A percentile compares a stretch with the other conserved stretches of the same genome.
Conservation (phyloP, 2,329 filamentous ascomycete genomes). For the Phaeosphaeria sp. region DNA sequence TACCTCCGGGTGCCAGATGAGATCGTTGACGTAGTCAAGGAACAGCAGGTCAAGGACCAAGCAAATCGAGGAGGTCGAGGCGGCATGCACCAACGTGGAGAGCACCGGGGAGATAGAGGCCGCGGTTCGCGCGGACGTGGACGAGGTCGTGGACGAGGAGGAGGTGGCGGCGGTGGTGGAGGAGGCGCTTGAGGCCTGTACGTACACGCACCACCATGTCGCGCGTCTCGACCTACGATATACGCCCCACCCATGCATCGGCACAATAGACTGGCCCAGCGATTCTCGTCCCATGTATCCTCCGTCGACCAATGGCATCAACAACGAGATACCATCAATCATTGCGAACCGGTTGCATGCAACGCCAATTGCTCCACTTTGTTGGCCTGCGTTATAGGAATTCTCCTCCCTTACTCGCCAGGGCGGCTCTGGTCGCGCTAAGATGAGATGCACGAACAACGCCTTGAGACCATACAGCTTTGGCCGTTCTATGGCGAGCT, state of each 20-base stretch:
- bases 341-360: neutral
- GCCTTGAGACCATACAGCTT: neutral
- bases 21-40: conserved; percentile 92
- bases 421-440: neutral
- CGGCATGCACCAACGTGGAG: conserved; percentile 62
- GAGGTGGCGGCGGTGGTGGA: conserved; percentile 62
- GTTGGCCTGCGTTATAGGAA: neutral
- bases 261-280: neutral
- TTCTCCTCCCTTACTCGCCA: neutral
- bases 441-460: neutral
- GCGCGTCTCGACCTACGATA: neutral
- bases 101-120: conserved; percentile 60
- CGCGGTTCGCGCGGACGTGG: conserved; percentile 63
- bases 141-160: conserved; percentile 60
- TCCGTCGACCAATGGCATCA: neutral
- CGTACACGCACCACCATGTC: neutral
- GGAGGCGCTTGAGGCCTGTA: conserved; percentile 41
- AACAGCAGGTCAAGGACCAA: conserved; percentile 80
- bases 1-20: conserved; percentile 96
- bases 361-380: neutral
- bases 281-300: neutral
- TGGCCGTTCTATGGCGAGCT: neutral
- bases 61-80: conserved; percentile 68
- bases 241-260: neutral
- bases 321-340: neutral